A percentile compares a stretch with the other conserved stretches of the same genome.
Conservation (phyloP, 2,329 filamentous ascomycete genomes). For the Epicoccum nigrum region DNA sequence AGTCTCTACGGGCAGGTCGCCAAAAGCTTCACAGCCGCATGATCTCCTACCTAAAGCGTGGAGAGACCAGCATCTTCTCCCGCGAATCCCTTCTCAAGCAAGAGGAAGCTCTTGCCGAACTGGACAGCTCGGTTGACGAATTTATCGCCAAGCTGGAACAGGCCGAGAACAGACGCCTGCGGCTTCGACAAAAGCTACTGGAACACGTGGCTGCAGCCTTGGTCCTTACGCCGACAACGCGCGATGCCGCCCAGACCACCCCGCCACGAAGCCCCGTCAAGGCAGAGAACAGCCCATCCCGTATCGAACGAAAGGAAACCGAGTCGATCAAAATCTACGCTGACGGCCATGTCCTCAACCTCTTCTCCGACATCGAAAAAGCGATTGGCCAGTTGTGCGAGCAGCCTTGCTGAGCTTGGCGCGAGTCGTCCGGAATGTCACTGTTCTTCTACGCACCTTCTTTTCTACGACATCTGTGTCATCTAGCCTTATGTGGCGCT, state of each 20-base stretch:
- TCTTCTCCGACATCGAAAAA: slow-evolving; percentile 52
- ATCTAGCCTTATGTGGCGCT: slow-evolving; percentile 22
- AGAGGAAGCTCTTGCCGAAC: slow-evolving; percentile 77
- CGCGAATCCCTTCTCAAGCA: slow-evolving; percentile 78
- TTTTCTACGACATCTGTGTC: slow-evolving; percentile 15
- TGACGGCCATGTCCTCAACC: slow-evolving; percentile 49
- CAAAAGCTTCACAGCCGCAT: slow-evolving; percentile 78
- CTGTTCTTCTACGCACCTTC: slow-evolving; percentile 12
- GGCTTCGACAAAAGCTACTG: slow-evolving; percentile 78
- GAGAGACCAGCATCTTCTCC: slow-evolving; percentile 73
- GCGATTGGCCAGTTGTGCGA: slow-evolving; percentile 53
- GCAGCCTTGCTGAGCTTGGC: slow-evolving; percentile 41
- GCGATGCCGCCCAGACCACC: slow-evolving; percentile 42
- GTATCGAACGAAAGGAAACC: slow-evolving; percentile 45
- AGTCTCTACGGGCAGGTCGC: slow-evolving; percentile 74
- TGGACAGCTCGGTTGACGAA: slow-evolving; percentile 79
- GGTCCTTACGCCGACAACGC: slow-evolving; percentile 41
- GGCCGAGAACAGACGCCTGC: slow-evolving; percentile 76
- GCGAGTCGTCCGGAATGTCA: slow-evolving; percentile 14
- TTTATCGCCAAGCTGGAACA: slow-evolving; percentile 82
- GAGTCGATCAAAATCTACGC: slow-evolving; percentile 54
- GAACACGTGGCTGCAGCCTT: slow-evolving; percentile 78
- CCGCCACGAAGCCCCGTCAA: slow-evolving; percentile 49
- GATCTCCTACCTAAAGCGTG: slow-evolving; percentile 76
- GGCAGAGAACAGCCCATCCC: slow-evolving; percentile 39